Base-by-base conservation (phyloP, 305 asterid genomes). In the Plantago coronopus region DNA sequence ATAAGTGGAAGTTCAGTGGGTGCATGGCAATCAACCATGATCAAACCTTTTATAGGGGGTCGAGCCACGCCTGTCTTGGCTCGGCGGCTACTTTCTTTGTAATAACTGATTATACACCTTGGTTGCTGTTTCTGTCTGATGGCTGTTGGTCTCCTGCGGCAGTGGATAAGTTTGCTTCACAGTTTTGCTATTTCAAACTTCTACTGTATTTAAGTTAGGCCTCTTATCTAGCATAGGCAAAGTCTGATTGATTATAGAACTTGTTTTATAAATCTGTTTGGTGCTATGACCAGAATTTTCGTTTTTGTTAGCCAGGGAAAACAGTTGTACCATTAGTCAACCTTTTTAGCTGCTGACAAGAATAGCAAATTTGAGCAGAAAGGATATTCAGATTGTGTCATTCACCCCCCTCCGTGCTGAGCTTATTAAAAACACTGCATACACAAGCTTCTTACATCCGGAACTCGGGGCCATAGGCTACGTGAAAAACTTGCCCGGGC, bases 41-140 rank as follows among this genome's bases (percentile, higher is more conserved):
- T n/a, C 57, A 50, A 18, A 22, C 25, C 57, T 21, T 15, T 49
- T 1, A 19, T 51, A 23, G 40, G 38, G 7, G 8, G 38, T 31
- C 38, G 8, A 31, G 4, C 38, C 9, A 31, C n/a, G n/a, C 38
- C 38, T 31, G 38, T 1, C 38, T 7, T 50, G 16, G 18, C 22
- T n/a, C n/a, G n/a, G 27, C 11, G 17, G 40, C 57, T n/a, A 51
- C 34, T 18, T 58, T 54, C n/a, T 42, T 69, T 54, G 50, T 62
- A 53, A 64, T 61, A 29, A 57, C 55, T 49, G 22, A 27, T 25
- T n/a, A n/a, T n/a, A n/a, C 20, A 56, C 47, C 60, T 68, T 50
- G 34, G 14, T 57, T 29, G 63, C 65, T 20, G 16, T 63, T 48
- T 44, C n/a, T 48, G 74, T 60, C 55, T 64, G 42, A 25, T 5